Evolutionary conservation across 1,284 basidiomycete genomes (phyloP).

Genomic region (Marasmius sp.): DNA sequence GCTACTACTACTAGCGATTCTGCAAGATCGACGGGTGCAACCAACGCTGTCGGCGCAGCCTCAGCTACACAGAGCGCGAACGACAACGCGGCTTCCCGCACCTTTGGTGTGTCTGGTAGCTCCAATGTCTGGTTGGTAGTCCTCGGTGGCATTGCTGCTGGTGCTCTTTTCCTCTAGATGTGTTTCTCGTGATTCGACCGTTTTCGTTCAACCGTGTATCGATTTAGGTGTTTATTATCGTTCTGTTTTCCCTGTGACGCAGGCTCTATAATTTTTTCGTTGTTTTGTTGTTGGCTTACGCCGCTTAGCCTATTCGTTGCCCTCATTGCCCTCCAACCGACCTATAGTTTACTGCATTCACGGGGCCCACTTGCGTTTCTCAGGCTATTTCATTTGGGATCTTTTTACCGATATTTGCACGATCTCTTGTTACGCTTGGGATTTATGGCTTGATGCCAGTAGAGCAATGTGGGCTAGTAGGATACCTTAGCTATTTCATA

Average conservation of each 20-base stretch:
- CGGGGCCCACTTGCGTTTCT: too few relatives aligned
- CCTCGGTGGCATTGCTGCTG: not conserved
- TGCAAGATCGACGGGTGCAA: not conserved
- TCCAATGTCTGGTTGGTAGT: not conserved
- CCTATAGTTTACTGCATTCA: not conserved
- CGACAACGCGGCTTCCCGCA: not conserved
- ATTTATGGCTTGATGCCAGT: too few relatives aligned
- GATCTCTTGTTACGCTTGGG: too few relatives aligned
- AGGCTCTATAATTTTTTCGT: too few relatives aligned
- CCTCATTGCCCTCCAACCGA: not conserved
- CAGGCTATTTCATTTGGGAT: not conserved
- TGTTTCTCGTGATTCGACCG: not conserved
- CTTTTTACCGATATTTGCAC: too few relatives aligned
- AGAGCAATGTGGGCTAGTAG: too few relatives aligned
- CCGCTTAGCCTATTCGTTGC: not conserved
- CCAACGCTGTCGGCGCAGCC: not conserved
- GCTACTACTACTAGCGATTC: slow-evolving; percentile 20
- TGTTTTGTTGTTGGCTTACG: too few relatives aligned
- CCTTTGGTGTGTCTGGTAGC: not conserved
- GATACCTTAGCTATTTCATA: too few relatives aligned
- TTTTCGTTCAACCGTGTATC: not conserved
- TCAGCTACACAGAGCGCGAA: not conserved
- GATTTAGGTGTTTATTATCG: not conserved
- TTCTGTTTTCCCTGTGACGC: too few relatives aligned
- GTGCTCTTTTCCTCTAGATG: not conserved